Percentiles rank a stretch among this genome's conserved stretches.
These are phyloP conservation scores for Thalia dealbata DNA, from an alignment of 176 grass and related monocot species.

Conservation along the genomic window DNA sequence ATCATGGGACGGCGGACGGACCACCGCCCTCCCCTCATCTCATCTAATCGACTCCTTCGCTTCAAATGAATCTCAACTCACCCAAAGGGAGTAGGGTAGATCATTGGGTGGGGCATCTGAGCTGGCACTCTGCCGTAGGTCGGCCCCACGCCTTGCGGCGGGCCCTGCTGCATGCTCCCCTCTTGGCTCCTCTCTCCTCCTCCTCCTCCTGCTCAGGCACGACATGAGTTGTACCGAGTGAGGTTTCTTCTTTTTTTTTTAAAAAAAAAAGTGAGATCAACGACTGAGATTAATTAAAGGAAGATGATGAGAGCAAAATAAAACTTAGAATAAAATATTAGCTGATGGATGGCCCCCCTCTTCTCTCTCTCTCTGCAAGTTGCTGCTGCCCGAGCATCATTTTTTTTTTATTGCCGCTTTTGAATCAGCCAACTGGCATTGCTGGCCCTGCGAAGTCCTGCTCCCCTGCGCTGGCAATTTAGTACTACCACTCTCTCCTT, in stretches of 20 bases:
- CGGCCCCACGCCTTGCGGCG: slow-evolving; percentile 25
- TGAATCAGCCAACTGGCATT: slow-evolving; percentile 4
- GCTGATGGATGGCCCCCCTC: neutral
- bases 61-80: too few species aligned
- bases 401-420: neutral
- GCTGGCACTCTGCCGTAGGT: slow-evolving; percentile 31
- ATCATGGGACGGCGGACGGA: too few species aligned
- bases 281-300: neutral
- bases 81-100: slow-evolving; percentile 21
- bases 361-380: neutral
- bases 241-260: too few species aligned
- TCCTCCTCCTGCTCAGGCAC: too few species aligned
- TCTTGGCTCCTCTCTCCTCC: slow-evolving; percentile 29
- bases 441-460: neutral
- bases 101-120: slow-evolving; percentile 15
- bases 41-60: too few species aligned
- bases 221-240: neutral
- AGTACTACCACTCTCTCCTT: neutral
- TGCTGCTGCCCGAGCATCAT: neutral
- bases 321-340: too few species aligned
- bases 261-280: slow-evolving; percentile 13
- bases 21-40: too few species aligned
- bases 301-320: neutral
- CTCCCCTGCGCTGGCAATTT: neutral
- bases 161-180: slow-evolving; percentile 26